phyloP scores from a whole-genome alignment of 2,329 filamentous ascomycete species.

The Leptosphaerulina australis region DNA sequence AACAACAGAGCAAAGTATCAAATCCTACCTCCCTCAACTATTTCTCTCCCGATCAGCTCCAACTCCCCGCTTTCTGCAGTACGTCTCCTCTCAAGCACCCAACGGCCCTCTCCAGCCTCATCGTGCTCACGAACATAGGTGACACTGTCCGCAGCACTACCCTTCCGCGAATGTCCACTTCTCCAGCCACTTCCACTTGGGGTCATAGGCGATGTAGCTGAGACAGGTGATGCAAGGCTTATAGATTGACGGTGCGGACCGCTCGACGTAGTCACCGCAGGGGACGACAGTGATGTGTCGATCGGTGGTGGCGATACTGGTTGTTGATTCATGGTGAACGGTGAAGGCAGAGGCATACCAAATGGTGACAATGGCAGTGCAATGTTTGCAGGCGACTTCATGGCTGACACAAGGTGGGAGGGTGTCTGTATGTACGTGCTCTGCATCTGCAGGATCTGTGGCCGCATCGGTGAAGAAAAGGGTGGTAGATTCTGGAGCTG shows the following conservation, averaged over 20 bases:
- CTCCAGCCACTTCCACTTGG: conserved; percentile 40
- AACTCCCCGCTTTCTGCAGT: conserved; percentile 69
- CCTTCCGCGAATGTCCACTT: conserved; percentile 46
- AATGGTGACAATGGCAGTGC: conserved; percentile 33
- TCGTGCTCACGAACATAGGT: conserved; percentile 69
- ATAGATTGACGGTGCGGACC: conserved; percentile 37
- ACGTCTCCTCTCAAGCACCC: conserved; percentile 72
- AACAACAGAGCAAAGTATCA: not conserved
- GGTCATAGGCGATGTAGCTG: conserved; percentile 41
- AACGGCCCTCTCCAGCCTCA: conserved; percentile 63
- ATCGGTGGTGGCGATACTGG: conserved; percentile 30
- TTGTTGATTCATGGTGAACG: conserved; percentile 29
- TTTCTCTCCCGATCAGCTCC: conserved; percentile 68
- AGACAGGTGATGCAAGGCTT: conserved; percentile 43
- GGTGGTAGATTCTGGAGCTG: conserved; percentile 16
- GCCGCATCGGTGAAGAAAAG: conserved; percentile 21
- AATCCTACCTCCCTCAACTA: conserved; percentile 62
- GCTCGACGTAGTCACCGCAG: conserved; percentile 25
- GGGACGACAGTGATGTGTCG: conserved; percentile 36
- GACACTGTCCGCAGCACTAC: conserved; percentile 67
- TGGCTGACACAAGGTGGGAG: conserved; percentile 7
- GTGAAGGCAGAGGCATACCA: conserved; percentile 33
- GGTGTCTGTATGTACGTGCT: conserved; percentile 24
- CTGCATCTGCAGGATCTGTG: conserved; percentile 31
- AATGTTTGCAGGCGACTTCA: conserved; percentile 30